Evolutionary conservation across 1,139 yeast species (phyloP), one percentile per base, ranked within the genome.

Genomic region (Nadsonia commutata): DNA sequence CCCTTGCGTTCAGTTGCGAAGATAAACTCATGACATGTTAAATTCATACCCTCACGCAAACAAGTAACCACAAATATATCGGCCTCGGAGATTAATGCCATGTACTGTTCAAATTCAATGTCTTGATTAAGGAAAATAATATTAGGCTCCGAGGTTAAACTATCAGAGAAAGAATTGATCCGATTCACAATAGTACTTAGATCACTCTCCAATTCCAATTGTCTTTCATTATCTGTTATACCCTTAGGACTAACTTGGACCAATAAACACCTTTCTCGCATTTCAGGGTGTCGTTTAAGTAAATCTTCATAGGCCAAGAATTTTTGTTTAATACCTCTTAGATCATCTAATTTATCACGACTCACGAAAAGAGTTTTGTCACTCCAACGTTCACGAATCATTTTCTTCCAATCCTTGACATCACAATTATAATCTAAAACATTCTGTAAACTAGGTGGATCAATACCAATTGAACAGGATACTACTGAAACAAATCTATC

Each of bases 11-110:
- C 77, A 22, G 70, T 66, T 20, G 95, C 85, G 45, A 79, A 80
- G 36, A 86, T 74, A 58, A 81, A 93, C 59, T 90, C 98, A 57
- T 93, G 98, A 55, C 96, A 86, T 0, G 98, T 86, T 57, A 90
- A 68, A 56, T 90, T 90, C 83, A 90, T 82, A 18, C 98, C 98
- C 61, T 93, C 99, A 57, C 98, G 77, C 71, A 90, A 74, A 1
- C 95, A 81, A 3, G 94, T 78, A 2, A 90, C 95, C 31, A 83
- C 78, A 59, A 90, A 90, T 2, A 76, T 70, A 52, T 83, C 94
- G 0, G 97, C 95, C 58, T 86, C 96, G 39, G 79, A 68, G 45
- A 83, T 73, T 45, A 90, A 65, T 0, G 95, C 97, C 51, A 90
- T 63, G 57, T 90, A 90, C 60, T 90, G 97, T 45, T 79, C 80